These are phyloP conservation scores for Hansenula lynferdii DNA, from an alignment of 1,139 yeast genomes.

Conservation along the genomic window DNA sequence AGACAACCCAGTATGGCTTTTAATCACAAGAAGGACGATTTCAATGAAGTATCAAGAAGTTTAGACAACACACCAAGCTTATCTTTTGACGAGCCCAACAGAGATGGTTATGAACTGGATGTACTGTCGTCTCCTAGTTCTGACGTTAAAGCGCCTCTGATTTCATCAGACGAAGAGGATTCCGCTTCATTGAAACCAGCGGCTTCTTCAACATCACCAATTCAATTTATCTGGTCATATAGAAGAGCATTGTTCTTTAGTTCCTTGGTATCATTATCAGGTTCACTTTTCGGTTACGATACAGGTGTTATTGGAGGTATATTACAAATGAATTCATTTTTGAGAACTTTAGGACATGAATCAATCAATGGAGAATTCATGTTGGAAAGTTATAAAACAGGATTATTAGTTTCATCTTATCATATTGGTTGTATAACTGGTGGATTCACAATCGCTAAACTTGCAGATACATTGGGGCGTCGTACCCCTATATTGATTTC, in stretches of 20 bases:
- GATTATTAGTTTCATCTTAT: slow-evolving; percentile 47
- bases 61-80: neutral
- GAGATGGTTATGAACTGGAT: neutral
- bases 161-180: neutral
- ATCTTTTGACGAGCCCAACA: neutral
- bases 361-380: neutral
- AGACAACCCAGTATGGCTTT: neutral
- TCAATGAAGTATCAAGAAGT: neutral
- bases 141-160: neutral
- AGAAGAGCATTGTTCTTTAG: slow-evolving; percentile 21
- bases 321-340: slow-evolving; percentile 41
- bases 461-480: slow-evolving; percentile 49
- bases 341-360: slow-evolving; percentile 27
- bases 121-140: neutral
- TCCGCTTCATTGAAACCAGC: neutral
- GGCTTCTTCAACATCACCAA: neutral
- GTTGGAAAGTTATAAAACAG: slow-evolving; percentile 26
- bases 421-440: slow-evolving; percentile 64
- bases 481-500: slow-evolving; percentile 34
- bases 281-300: slow-evolving; percentile 49
- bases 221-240: slow-evolving; percentile 1
- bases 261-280: slow-evolving; percentile 38
- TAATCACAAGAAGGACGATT: neutral
- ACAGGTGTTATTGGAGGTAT: slow-evolving; percentile 53
- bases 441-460: slow-evolving; percentile 45